These are phyloP conservation scores for Penicillium herquei DNA, from an alignment of 495 filamentous ascomycete species.

Conservation along the genomic window DNA sequence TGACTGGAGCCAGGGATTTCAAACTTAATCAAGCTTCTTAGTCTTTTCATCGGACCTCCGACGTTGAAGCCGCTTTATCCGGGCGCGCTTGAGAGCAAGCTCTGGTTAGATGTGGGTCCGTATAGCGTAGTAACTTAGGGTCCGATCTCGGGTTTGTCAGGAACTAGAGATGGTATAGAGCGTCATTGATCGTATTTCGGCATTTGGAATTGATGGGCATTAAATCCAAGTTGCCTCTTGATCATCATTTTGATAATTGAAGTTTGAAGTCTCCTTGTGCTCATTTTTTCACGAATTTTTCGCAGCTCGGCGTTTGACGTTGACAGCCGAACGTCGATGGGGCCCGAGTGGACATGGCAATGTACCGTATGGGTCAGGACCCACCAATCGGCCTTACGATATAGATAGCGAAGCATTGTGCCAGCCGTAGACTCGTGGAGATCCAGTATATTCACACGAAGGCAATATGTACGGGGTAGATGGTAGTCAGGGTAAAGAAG, in stretches of 20 bases:
- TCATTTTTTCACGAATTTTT: not conserved
- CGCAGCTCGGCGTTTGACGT: not conserved
- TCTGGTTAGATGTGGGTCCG: conserved; percentile 3
- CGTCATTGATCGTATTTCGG: no score
- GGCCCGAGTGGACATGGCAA: not conserved
- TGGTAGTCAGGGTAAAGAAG: not conserved
- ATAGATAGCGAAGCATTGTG: conserved; percentile 1
- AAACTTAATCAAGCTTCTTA: not conserved
- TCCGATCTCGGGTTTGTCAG: conserved; percentile 2
- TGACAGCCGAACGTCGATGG: not conserved
- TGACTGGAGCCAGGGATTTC: no score
- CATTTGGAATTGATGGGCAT: not conserved
- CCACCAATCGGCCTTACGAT: not conserved
- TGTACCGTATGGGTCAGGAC: not conserved
- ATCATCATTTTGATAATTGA: not conserved
- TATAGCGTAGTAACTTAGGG: not conserved
- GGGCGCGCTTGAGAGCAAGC: conserved; percentile 3
- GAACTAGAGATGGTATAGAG: not conserved
- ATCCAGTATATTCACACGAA: not conserved
- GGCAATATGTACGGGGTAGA: not conserved
- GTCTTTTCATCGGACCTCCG: conserved; percentile 17
- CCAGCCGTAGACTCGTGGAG: not conserved
- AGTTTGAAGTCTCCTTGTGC: not conserved
- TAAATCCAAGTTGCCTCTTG: not conserved
- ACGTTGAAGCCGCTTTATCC: conserved; percentile 20